These are phyloP conservation scores for Acacia acuminata DNA, from an alignment of 306 rosid genomes.

Conservation along the genomic window DNA sequence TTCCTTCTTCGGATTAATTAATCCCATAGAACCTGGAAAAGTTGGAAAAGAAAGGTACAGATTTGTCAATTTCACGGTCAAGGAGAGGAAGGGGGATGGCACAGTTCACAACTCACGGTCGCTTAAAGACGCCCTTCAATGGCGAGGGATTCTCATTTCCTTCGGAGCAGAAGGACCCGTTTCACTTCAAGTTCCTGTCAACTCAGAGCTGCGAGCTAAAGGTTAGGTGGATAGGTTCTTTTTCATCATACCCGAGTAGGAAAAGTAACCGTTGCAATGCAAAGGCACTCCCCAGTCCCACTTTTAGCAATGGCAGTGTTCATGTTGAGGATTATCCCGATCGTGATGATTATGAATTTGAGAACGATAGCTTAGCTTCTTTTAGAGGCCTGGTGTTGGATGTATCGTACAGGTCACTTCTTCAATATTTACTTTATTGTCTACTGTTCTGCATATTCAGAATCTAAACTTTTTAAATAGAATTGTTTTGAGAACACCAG, in stretches of 20 bases:
- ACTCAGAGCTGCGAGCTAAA: slow-evolving; percentile 46
- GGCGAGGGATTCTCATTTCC: slow-evolving; percentile 59
- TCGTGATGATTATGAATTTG: slow-evolving; percentile 41
- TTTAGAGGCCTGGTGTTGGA: slow-evolving; percentile 97
- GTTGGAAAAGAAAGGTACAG: slow-evolving; percentile 23
- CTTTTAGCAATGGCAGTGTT: slow-evolving; percentile 48
- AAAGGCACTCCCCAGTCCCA: slow-evolving; percentile 38
- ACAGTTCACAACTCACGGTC: slow-evolving; percentile 63
- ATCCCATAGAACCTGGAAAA: slow-evolving; percentile 3
- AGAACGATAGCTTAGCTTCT: slow-evolving; percentile 64
- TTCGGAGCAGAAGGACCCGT: slow-evolving; percentile 67
- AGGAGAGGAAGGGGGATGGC: slow-evolving; percentile 49
- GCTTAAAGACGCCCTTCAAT: slow-evolving; percentile 59
- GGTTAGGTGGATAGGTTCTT: slow-evolving; percentile 35
- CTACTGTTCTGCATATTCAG: neutral
- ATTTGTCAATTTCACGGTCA: neutral
- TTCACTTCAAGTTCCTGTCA: slow-evolving; percentile 46
- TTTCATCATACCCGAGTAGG: slow-evolving; percentile 37
- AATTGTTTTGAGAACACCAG: slow-evolving; percentile 2
- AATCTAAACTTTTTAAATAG: neutral
- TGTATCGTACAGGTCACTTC: slow-evolving; percentile 81
- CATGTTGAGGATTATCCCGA: slow-evolving; percentile 29
- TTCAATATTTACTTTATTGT: slow-evolving; percentile 18
- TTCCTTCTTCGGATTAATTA: slow-evolving; percentile 25
- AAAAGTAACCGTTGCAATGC: slow-evolving; percentile 46